Conservation (phyloP, 768 basidiomycete species). For the Cantharellus cinnabarinus region DNA sequence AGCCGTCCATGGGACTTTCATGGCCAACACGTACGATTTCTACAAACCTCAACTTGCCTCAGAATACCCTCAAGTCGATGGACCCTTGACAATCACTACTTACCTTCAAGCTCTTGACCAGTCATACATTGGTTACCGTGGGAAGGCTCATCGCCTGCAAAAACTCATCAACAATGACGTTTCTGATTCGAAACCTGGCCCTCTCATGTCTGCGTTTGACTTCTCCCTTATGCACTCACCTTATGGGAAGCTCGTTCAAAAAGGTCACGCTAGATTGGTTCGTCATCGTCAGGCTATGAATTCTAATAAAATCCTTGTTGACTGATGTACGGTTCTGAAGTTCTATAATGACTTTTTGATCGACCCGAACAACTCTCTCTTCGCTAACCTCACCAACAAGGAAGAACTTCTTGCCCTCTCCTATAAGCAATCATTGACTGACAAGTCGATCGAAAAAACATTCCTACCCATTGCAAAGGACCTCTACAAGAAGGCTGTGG, state of each 20-base stretch:
- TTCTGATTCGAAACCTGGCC: constrained; percentile 17
- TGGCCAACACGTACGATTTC: constrained; percentile 97
- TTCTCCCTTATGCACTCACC: constrained; percentile 94
- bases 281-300: constrained; percentile 7
- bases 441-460: constrained; percentile 90
- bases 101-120: constrained; percentile 88
- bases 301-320: background rate
- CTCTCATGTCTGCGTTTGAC: constrained; percentile 52
- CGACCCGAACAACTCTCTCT: constrained; percentile 46
- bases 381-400: constrained; percentile 48
- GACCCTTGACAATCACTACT: constrained; percentile 85
- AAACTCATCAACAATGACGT: constrained; percentile 23
- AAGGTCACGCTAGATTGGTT: constrained; percentile 77
- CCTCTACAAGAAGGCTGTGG: constrained; percentile 53
- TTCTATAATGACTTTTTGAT: constrained; percentile 81
- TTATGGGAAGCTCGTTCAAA: constrained; percentile 97
- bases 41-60: constrained; percentile 95
- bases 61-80: constrained; percentile 93
- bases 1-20: constrained; percentile 94
- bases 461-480: constrained; percentile 66
- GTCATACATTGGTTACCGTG: constrained; percentile 66
- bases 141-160: constrained; percentile 42
- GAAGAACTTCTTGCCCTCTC: constrained; percentile 47
- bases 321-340: constrained; percentile 3
- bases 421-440: constrained; percentile 58